A percentile compares a stretch with the other conserved stretches of the same genome.
These are phyloP conservation scores for Xerocomus amazonicus DNA, from an alignment of 1,284 basidiomycete species.

Conservation along the genomic window DNA sequence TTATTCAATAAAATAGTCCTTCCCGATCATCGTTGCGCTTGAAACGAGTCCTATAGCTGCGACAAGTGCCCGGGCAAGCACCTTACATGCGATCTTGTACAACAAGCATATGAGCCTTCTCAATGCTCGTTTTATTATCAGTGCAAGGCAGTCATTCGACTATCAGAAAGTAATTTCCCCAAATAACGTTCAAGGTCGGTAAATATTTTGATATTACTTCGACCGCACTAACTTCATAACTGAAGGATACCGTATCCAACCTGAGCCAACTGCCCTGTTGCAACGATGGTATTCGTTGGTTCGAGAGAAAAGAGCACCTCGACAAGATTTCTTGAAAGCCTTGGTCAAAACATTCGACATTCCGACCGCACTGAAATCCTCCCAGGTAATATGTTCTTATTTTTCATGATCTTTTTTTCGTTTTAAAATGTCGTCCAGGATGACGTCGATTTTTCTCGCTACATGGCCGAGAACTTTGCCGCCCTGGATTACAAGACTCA, in stretches of 20 bases:
- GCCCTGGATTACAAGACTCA: slow-evolving; percentile 91
- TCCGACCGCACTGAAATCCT: slow-evolving; percentile 42
- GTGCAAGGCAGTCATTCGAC: slow-evolving; percentile 75
- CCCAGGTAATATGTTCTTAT: slow-evolving; percentile 38
- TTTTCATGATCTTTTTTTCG: not conserved
- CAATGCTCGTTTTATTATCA: slow-evolving; percentile 80
- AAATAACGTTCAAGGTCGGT: slow-evolving; percentile 48
- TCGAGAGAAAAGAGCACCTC: slow-evolving; percentile 80
- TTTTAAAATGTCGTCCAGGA: slow-evolving; percentile 44
- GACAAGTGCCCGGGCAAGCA: slow-evolving; percentile 73
- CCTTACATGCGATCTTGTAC: slow-evolving; percentile 80
- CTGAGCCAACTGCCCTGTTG: slow-evolving; percentile 67
- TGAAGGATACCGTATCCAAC: slow-evolving; percentile 62
- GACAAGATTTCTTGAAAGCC: slow-evolving; percentile 85
- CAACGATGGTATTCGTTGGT: slow-evolving; percentile 90
- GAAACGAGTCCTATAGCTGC: slow-evolving; percentile 73
- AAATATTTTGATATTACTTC: not conserved
- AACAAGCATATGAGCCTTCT: slow-evolving; percentile 88
- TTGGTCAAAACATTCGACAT: slow-evolving; percentile 79
- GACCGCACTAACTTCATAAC: not conserved
- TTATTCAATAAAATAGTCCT: slow-evolving; percentile 53
- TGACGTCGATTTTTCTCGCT: slow-evolving; percentile 80
- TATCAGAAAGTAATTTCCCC: slow-evolving; percentile 68
- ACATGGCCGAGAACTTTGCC: slow-evolving; percentile 92
- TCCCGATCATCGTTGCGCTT: slow-evolving; percentile 89